These are phyloP conservation scores for Verticillium klebahnii DNA, from an alignment of 2,329 filamentous ascomycete genomes.

Conservation along the genomic window DNA sequence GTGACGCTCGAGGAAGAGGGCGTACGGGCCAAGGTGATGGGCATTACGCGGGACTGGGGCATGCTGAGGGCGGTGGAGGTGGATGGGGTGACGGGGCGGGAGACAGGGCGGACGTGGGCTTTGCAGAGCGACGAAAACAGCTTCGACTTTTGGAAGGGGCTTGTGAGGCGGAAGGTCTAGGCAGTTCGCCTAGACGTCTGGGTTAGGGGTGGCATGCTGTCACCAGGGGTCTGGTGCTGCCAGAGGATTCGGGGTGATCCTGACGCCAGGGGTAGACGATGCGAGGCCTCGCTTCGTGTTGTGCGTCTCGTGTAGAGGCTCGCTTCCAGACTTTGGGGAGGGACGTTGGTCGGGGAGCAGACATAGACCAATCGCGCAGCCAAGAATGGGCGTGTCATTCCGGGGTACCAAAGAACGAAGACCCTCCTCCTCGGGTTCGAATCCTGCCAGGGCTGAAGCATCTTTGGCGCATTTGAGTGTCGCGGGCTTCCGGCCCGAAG, in stretches of 20 bases:
- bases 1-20: slow-evolving; percentile 73
- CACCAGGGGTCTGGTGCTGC: background rate
- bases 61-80: slow-evolving; percentile 81
- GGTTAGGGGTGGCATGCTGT: background rate
- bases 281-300: background rate
- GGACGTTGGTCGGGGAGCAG: background rate
- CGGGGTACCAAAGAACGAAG: background rate
- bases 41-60: slow-evolving; percentile 90
- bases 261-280: background rate
- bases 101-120: slow-evolving; percentile 73
- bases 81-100: slow-evolving; percentile 63
- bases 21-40: slow-evolving; percentile 69
- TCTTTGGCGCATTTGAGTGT: background rate
- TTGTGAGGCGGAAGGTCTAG: slow-evolving; percentile 75
- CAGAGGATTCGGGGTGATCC: background rate
- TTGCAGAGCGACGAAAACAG: slow-evolving; percentile 97
- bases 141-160: slow-evolving; percentile 92
- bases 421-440: background rate
- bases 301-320: background rate
- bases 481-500: background rate
- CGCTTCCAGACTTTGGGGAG: background rate
- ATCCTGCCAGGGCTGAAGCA: background rate
- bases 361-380: background rate
- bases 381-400: background rate
- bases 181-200: background rate